Conservation (phyloP, 495 filamentous ascomycete genomes). For the Penicillium antarcticum region DNA sequence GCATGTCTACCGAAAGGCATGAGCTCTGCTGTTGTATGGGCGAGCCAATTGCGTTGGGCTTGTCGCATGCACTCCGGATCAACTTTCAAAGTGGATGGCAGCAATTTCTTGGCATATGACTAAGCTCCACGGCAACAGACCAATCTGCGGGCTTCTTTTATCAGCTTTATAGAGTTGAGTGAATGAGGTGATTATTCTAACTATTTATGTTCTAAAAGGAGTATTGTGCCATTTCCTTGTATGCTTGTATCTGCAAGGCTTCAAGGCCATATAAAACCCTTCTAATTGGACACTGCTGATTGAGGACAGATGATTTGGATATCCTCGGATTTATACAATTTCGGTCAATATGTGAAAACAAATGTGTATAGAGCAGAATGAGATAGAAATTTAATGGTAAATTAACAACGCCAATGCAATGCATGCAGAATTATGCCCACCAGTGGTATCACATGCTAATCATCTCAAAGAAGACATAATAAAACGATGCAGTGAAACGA, state of each 20-base stretch:
- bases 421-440: conserved; percentile 16
- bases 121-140: neutral
- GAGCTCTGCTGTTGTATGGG: conserved; percentile 17
- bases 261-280: too few species aligned
- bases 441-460: conserved; percentile 39
- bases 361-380: conserved; percentile 6
- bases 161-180: neutral
- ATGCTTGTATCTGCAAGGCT: too few species aligned
- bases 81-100: conserved; percentile 1
- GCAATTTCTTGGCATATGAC: conserved; percentile 12
- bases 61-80: neutral
- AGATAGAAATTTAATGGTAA: neutral
- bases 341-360: neutral
- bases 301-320: too few species aligned
- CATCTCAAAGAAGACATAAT: conserved; percentile 13
- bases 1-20: conserved; percentile 48
- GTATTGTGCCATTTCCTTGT: too few species aligned
- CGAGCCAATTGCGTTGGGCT: conserved; percentile 24
- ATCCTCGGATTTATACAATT: too few species aligned
- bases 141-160: conserved; percentile 1
- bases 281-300: too few species aligned
- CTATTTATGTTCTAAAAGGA: too few species aligned
- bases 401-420: conserved; percentile 23
- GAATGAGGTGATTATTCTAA: too few species aligned
- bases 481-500: conserved; percentile 11